phyloP scores from a whole-genome alignment of 148 eudicot species.

The Hydrangea macrophylla region DNA sequence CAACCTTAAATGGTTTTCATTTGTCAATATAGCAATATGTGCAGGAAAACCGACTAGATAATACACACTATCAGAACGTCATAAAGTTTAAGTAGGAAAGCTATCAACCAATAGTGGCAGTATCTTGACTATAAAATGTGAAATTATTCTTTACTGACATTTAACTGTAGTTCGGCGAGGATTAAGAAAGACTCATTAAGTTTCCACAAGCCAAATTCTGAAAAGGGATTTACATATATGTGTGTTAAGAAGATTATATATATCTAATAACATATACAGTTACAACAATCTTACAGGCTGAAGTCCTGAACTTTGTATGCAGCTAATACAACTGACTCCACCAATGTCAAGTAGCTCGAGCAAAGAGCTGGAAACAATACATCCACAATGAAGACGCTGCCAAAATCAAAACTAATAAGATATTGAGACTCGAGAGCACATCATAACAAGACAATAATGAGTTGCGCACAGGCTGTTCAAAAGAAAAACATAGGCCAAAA shows the following conservation, averaged over 20 bases:
- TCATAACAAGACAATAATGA: constrained; percentile 8
- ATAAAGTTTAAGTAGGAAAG: neutral
- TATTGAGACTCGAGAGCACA: constrained; percentile 16
- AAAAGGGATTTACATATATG: neutral
- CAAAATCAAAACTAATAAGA: constrained; percentile 21
- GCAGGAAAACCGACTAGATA: constrained; percentile 6
- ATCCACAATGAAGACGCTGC: constrained; percentile 98
- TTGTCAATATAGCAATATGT: neutral
- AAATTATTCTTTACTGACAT: neutral
- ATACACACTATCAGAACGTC: neutral
- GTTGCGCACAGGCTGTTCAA: neutral
- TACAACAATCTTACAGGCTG: constrained; percentile 51
- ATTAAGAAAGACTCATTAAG: neutral
- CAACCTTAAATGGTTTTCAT: neutral
- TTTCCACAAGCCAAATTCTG: neutral
- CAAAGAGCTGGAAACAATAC: constrained; percentile 79
- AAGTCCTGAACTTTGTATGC: constrained; percentile 39
- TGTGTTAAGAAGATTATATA: neutral
- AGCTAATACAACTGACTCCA: constrained; percentile 74
- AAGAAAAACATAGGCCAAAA: neutral
- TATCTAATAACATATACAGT: too few relatives aligned
- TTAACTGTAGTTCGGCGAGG: neutral
- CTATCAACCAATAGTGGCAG: neutral
- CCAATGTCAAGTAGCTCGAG: constrained; percentile 81
- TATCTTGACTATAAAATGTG: constrained; percentile 1